Conservation (phyloP, 768 basidiomycete species). For the Daedaleopsis nitida region DNA sequence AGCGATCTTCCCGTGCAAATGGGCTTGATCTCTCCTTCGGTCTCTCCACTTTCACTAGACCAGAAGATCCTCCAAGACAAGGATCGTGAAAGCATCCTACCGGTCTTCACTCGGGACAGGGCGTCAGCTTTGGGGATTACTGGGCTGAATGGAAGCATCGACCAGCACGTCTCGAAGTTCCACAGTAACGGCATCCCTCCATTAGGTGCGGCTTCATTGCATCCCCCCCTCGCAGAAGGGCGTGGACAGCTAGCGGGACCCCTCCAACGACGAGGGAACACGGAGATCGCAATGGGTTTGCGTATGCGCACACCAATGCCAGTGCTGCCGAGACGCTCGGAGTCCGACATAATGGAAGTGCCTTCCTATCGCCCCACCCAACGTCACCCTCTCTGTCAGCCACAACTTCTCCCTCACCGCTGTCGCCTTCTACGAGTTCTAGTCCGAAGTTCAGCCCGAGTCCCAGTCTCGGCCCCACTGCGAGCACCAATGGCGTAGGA, state of each 20-base stretch:
- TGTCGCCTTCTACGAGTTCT: conserved; percentile 17
- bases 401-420: conserved; percentile 10
- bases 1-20: conserved; percentile 40
- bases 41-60: conserved; percentile 32
- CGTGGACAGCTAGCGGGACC: conserved; percentile 13
- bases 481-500: conserved; percentile 5
- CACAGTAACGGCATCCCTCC: conserved; percentile 21
- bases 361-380: conserved; percentile 21
- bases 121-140: not conserved
- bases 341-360: conserved; percentile 25
- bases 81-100: conserved; percentile 28
- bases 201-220: conserved; percentile 31
- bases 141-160: conserved; percentile 2
- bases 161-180: conserved; percentile 28
- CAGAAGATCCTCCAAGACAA: conserved; percentile 43
- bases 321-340: conserved; percentile 40
- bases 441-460: conserved; percentile 17
- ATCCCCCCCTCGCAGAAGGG: conserved; percentile 33
- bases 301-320: conserved; percentile 34
- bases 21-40: conserved; percentile 22
- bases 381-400: conserved; percentile 12
- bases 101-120: conserved; percentile 3
- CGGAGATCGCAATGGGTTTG: conserved; percentile 27
- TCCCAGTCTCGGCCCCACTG: conserved; percentile 9
- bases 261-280: conserved; percentile 27